A percentile compares a stretch with the other conserved stretches of the same genome.
Conservation (phyloP, 225 moss, liverwort and hornwort species). For the Pleurozium schreberi region DNA sequence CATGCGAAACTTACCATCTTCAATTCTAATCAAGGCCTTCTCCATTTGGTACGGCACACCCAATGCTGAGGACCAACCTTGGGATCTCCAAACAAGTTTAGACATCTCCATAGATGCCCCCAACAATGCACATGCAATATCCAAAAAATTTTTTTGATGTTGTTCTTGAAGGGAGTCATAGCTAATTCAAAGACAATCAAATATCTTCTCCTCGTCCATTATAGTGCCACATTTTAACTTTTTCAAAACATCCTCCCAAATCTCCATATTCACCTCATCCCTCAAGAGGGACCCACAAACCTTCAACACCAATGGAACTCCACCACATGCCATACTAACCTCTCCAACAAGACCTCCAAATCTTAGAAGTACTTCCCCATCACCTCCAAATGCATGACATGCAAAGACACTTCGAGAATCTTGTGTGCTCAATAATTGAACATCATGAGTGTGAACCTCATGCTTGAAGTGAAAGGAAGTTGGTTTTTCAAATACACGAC, state of each 20-base stretch:
- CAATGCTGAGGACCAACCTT: neutral
- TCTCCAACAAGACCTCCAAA: neutral
- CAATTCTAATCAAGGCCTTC: neutral
- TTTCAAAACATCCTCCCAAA: neutral
- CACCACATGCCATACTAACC: neutral
- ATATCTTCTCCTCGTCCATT: neutral
- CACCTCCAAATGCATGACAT: neutral
- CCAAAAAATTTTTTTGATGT: neutral
- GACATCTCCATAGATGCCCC: neutral
- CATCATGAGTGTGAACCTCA: neutral
- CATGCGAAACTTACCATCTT: rapidly evolving
- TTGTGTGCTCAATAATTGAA: neutral
- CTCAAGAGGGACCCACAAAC: neutral
- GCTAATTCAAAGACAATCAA: neutral
- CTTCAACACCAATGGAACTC: neutral
- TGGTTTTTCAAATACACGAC: neutral
- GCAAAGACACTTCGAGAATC: no score
- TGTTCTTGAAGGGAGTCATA: neutral
- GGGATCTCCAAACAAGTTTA: neutral
- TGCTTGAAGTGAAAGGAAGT: neutral
- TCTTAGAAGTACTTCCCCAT: neutral
- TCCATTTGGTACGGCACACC: neutral
- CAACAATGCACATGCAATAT: neutral
- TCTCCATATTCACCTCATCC: neutral
- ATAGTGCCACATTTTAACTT: neutral